Conservation (phyloP, 257 asterid species). For the Solanum stenotomum region DNA sequence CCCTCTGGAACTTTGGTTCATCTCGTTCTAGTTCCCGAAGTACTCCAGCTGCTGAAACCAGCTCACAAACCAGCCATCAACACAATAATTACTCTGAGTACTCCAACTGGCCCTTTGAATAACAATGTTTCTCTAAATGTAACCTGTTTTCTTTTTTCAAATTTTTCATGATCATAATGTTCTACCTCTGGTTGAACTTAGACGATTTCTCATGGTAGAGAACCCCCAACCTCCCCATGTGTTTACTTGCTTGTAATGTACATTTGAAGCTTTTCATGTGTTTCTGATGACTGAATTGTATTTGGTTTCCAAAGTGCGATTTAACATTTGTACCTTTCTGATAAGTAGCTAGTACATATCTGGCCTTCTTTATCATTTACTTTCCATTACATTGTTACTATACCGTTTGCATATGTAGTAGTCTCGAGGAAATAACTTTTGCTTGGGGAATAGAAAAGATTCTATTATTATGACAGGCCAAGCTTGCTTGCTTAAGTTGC, state of each 20-base stretch:
- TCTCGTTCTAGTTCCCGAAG: conserved; percentile 31
- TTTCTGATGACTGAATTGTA: neutral
- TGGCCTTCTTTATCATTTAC: neutral
- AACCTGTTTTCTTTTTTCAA: neutral
- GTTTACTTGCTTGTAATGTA: neutral
- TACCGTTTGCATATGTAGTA: neutral
- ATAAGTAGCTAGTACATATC: neutral
- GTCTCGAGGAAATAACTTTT: neutral
- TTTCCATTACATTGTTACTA: neutral
- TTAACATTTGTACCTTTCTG: neutral
- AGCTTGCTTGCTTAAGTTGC: neutral
- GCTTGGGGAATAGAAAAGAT: neutral
- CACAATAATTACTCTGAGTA: conserved; percentile 40
- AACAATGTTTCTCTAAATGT: conserved; percentile 5
- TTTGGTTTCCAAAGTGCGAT: neutral
- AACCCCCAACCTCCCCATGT: too few relatives aligned
- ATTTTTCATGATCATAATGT: conserved; percentile 22
- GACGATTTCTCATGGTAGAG: conserved; percentile 1
- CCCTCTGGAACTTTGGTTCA: conserved; percentile 81
- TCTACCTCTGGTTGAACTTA: conserved; percentile 24
- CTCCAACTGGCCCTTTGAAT: conserved; percentile 72
- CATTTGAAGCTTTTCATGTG: neutral
- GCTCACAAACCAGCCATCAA: conserved; percentile 39
- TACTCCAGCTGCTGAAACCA: conserved; percentile 35
- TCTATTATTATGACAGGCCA: neutral